Base-by-base conservation (phyloP, 179 eudicot species). In the Sideroxylon spinosum region DNA sequence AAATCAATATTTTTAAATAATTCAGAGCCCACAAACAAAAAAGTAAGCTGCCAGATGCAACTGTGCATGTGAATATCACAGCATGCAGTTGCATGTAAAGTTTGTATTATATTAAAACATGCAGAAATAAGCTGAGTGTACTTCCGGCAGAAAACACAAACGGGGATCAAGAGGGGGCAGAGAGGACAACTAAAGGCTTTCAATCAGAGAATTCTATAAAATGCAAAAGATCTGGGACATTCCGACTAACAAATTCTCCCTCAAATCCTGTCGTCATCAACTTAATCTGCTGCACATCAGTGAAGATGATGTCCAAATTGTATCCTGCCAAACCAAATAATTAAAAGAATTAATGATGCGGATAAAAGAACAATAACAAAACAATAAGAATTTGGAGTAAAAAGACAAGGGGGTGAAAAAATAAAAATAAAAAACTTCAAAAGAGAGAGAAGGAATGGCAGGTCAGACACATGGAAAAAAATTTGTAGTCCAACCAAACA, bases 321-420 rank as follows among this genome's bases (percentile, higher is more conserved):
- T 50, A 32, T 73, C 73, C 79, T 76, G 79, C 63, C 73, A 76
- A 65, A 52, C 79, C 67, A 60, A 28, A 69, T 17, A 29, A 70
- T 10, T 57, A 23, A 57, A 53, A 26, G 37, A 26, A 28, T 32
- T 10, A 69, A 28, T 12, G 6, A 28, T 23, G 23, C 48, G 50
- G 4, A 8, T 22, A 28, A 46, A 20, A 68, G 37, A 25, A n/a
- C 46, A 32, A 20, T 10, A 53, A 19, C 23, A 59, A 17, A 37
- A 59, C 8, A 19, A 16, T 14, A 59, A 59, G 20, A 16, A 37
- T 37, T 37, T 37, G 44, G 44, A 37, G 44, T 37, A 37, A n/a
- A n/a, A n/a, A n/a, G n/a, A n/a, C n/a, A n/a, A n/a, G n/a, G n/a
- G n/a, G n/a, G n/a, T n/a, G n/a, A n/a, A n/a, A n/a, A n/a, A n/a